Percentiles rank a stretch among this genome's conserved stretches.
Evolutionary conservation across 495 filamentous ascomycete species (phyloP).

Genomic region (Clavariopsis aquatica): DNA sequence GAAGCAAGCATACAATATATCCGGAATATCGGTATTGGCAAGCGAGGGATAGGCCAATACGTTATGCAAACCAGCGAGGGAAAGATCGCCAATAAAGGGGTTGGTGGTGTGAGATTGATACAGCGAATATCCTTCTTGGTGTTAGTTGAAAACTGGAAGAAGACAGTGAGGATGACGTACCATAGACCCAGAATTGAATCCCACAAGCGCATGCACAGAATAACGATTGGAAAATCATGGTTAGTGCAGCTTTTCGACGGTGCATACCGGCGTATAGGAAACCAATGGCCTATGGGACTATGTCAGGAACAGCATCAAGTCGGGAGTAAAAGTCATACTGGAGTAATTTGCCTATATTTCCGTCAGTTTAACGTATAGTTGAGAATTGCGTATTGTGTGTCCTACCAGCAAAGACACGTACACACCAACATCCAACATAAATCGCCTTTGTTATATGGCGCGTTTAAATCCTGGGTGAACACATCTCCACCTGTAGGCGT

Average conservation of each 20-base stretch:
- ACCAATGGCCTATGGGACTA: slow-evolving; percentile 29
- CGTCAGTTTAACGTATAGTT: neutral
- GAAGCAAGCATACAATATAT: slow-evolving; percentile 37
- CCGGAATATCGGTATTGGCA: slow-evolving; percentile 37
- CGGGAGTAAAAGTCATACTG: neutral
- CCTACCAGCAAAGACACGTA: slow-evolving; percentile 35
- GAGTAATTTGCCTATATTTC: slow-evolving; percentile 29
- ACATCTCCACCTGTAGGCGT: slow-evolving; percentile 31
- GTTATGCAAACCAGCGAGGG: slow-evolving; percentile 31
- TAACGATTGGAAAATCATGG: slow-evolving; percentile 40
- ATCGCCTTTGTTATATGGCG: slow-evolving; percentile 36
- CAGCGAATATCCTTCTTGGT: slow-evolving; percentile 19
- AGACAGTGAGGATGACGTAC: neutral
- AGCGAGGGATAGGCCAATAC: slow-evolving; percentile 34
- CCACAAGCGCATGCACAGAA: slow-evolving; percentile 38
- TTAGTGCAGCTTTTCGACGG: slow-evolving; percentile 32
- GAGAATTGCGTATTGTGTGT: neutral
- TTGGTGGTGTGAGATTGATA: slow-evolving; percentile 34
- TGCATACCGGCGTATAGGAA: slow-evolving; percentile 40
- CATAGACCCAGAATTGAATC: slow-evolving; percentile 40
- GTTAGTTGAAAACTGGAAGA: neutral
- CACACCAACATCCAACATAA: slow-evolving; percentile 36
- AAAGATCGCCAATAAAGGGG: slow-evolving; percentile 38
- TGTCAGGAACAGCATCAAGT: neutral
- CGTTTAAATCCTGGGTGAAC: slow-evolving; percentile 30